Conservation (phyloP, 768 basidiomycete species). For the Suillus bovinus region DNA sequence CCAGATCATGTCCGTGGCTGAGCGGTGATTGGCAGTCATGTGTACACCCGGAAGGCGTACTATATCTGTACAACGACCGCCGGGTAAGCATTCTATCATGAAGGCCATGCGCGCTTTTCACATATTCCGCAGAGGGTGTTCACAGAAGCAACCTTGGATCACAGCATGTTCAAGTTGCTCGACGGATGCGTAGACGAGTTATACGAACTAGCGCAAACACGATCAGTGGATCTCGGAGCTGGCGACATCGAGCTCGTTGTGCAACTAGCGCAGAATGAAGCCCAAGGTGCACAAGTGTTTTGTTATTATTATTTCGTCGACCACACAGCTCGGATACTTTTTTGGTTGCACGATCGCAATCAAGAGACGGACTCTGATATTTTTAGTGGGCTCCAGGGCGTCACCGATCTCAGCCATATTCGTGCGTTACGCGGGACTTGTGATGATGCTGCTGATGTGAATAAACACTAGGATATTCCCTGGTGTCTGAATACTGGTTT, state of each 20-base stretch:
- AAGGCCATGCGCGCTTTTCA: not conserved
- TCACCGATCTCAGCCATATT: constrained; percentile 5
- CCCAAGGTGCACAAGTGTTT: not conserved
- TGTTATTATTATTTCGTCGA: constrained; percentile 12
- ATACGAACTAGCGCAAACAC: not conserved
- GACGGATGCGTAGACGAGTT: not conserved
- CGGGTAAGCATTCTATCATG: not conserved
- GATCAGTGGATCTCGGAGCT: not conserved
- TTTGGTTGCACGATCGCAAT: constrained; percentile 3
- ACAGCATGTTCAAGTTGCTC: not conserved
- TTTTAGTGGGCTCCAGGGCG: not conserved
- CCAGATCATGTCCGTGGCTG: not conserved
- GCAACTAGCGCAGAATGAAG: not conserved
- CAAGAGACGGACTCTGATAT: not conserved
- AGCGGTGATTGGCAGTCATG: not conserved
- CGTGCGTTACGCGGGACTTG: not conserved
- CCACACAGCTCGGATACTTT: not conserved
- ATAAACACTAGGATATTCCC: not conserved
- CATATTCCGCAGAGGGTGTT: not conserved
- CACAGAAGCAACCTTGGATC: not conserved
- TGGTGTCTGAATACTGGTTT: constrained; percentile 12
- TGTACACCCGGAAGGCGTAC: not conserved
- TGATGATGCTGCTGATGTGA: not conserved
- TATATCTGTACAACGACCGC: not conserved
- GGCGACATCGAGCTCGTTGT: not conserved